Percentiles rank a stretch among this genome's conserved stretches.
phyloP scores from a whole-genome alignment of 345 rosid genomes.

The Aquilaria sinensis region DNA sequence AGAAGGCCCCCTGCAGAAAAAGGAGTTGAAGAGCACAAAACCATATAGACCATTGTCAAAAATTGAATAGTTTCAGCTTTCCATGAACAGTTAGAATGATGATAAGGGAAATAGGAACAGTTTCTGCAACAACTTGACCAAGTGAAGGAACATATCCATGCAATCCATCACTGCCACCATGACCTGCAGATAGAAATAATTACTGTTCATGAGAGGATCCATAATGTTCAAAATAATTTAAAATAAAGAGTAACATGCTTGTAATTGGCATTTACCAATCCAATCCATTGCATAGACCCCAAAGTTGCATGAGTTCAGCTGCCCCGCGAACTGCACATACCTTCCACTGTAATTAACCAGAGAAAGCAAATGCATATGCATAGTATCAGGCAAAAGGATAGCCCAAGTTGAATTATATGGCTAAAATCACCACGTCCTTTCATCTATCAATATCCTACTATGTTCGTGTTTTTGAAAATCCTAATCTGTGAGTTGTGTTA shows the following conservation, averaged over 20 bases:
- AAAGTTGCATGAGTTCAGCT: slow-evolving; percentile 54
- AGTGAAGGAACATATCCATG: slow-evolving; percentile 99
- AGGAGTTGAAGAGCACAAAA: not conserved
- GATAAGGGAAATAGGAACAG: too few relatives aligned
- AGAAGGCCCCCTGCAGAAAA: slow-evolving; percentile 57
- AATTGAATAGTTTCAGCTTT: too few relatives aligned
- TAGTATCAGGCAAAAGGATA: too few relatives aligned
- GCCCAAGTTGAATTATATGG: too few relatives aligned
- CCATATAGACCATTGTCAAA: too few relatives aligned
- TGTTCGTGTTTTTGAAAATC: too few relatives aligned
- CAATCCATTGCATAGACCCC: slow-evolving; percentile 97
- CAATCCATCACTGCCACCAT: slow-evolving; percentile 99
- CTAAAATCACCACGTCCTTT: too few relatives aligned
- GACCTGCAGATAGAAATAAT: slow-evolving; percentile 38
- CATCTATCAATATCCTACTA: too few relatives aligned
- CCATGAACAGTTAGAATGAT: too few relatives aligned
- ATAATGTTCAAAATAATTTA: not conserved
- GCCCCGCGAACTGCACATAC: slow-evolving; percentile 83
- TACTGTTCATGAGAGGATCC: too few relatives aligned
- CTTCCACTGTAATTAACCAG: slow-evolving; percentile 57
- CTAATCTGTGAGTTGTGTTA: too few relatives aligned
- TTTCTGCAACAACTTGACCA: slow-evolving; percentile 85
- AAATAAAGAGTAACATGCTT: not conserved
- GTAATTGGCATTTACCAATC: slow-evolving; percentile 48
- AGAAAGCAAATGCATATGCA: not conserved